Percentiles rank a stretch among this genome's conserved stretches.
phyloP scores from a whole-genome alignment of 176 grass and related monocot genomes.

The Coix lacrymajobi region DNA sequence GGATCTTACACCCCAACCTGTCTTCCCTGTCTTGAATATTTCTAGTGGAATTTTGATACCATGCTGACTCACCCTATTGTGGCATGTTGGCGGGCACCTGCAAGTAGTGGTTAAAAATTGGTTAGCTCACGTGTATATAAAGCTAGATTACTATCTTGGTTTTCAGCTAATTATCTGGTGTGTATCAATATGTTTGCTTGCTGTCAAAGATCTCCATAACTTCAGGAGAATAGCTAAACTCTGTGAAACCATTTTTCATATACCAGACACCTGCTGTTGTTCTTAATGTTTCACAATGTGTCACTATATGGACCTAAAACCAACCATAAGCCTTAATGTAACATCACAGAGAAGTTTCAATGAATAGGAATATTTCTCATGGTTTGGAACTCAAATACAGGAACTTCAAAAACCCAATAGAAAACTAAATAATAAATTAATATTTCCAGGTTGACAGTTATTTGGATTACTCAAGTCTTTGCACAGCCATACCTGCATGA shows the following conservation, averaged over 20 bases:
- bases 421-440: neutral
- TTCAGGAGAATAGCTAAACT: neutral
- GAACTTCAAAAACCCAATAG: neutral
- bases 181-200: neutral
- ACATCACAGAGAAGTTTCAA: neutral
- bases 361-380: neutral
- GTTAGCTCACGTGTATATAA: neutral
- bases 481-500: constrained; percentile 34
- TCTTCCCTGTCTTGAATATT: constrained; percentile 57
- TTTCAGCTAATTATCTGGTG: neutral
- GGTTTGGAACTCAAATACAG: neutral
- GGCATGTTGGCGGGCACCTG: constrained; percentile 60
- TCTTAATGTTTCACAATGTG: neutral
- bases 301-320: neutral
- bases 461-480: neutral
- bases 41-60: constrained; percentile 66
- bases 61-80: constrained; percentile 74
- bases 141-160: neutral
- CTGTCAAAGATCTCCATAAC: neutral
- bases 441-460: neutral
- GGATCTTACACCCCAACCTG: constrained; percentile 82
- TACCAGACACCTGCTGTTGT: neutral
- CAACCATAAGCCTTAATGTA: neutral
- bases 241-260: neutral
- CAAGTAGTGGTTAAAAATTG: constrained; percentile 18